Conservation (phyloP, 371 early-diverging fungal species). For the Entomophthora muscae region DNA sequence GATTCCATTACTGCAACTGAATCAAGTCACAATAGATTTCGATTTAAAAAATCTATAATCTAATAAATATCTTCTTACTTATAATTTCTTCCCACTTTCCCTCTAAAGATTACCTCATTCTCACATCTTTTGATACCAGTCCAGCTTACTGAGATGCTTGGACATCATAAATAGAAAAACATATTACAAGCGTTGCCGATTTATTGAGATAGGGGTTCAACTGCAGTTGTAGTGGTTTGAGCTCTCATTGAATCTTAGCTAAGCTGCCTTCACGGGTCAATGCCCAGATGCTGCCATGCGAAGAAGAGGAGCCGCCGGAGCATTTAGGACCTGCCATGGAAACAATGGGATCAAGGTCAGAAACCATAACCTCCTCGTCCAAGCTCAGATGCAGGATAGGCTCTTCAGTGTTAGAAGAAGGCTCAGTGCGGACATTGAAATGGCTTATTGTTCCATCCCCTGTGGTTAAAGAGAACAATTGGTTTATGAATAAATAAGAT, state of each 20-base stretch:
- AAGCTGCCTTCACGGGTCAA: background rate
- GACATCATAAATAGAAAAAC: too few species aligned
- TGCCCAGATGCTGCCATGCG: background rate
- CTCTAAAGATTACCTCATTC: too few species aligned
- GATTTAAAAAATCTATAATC: too few species aligned
- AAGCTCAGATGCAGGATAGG: background rate
- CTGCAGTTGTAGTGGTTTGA: too few species aligned
- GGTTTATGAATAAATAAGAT: background rate
- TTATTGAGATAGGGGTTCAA: too few species aligned
- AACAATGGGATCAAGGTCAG: background rate
- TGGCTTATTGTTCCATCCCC: background rate
- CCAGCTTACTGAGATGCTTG: too few species aligned
- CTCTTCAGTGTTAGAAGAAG: background rate
- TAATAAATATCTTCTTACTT: too few species aligned
- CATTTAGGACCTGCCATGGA: background rate
- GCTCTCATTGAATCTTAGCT: background rate
- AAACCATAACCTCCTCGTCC: background rate
- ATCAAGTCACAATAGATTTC: too few species aligned
- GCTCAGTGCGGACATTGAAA: background rate
- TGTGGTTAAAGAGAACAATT: background rate
- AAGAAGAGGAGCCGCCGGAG: background rate
- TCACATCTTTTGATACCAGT: too few species aligned
- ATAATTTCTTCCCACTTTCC: too few species aligned
- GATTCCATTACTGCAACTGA: too few species aligned
- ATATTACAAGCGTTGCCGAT: too few species aligned